A percentile compares a stretch with the other conserved stretches of the same genome.
Conservation (phyloP, 2,329 filamentous ascomycete species). For the Pestalotiopsis sp. region DNA sequence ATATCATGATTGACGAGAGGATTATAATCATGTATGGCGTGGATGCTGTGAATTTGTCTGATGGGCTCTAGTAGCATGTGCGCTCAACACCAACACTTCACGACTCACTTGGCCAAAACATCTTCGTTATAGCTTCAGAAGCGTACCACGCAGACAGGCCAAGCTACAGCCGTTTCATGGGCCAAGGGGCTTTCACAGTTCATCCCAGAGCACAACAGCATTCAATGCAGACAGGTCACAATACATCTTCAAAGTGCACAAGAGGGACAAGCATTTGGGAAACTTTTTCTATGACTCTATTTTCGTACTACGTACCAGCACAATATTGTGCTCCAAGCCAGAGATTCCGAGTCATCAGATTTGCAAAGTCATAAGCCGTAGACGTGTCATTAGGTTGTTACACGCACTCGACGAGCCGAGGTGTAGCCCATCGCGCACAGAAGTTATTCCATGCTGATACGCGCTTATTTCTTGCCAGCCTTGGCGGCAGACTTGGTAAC, state of each 20-base stretch:
- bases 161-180: no score
- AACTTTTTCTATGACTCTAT: conserved; percentile 41
- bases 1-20: neutral
- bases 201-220: no score
- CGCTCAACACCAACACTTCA: no score
- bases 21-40: no score
- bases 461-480: conserved; percentile 72
- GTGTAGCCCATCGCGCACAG: conserved; percentile 8
- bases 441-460: conserved; percentile 17
- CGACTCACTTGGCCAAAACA: no score
- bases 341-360: conserved; percentile 42
- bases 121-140: no score
- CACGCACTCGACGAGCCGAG: conserved; percentile 10
- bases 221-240: neutral
- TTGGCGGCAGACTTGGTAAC: conserved; percentile 73
- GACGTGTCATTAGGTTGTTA: conserved; percentile 22
- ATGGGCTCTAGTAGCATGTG: no score
- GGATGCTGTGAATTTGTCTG: no score
- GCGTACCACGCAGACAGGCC: no score
- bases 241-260: neutral
- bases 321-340: conserved; percentile 45
- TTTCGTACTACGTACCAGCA: conserved; percentile 43
- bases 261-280: neutral
- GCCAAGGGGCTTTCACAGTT: no score
- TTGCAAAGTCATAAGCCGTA: conserved; percentile 33